phyloP scores from a whole-genome alignment of 371 early-diverging fungal species.

The Rhizopus microsporus region DNA sequence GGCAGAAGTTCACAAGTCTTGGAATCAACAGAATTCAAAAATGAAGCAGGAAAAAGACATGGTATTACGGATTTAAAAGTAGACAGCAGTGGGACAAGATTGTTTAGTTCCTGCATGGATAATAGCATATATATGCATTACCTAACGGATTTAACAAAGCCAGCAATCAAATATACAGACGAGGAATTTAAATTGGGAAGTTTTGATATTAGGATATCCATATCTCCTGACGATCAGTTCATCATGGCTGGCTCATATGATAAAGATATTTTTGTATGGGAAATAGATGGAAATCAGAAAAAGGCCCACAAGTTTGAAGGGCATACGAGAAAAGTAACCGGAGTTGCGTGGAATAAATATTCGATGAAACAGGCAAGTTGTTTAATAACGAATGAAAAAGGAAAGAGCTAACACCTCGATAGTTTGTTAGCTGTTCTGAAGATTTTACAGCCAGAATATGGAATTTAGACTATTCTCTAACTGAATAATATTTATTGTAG shows the following conservation, averaged over 20 bases:
- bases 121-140: slow-evolving; percentile 44
- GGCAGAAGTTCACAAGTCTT: slow-evolving; percentile 24
- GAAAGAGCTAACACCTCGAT: not conserved
- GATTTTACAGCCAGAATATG: slow-evolving; percentile 43
- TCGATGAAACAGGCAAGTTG: slow-evolving; percentile 21
- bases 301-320: slow-evolving; percentile 27
- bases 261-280: slow-evolving; percentile 35
- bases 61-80: slow-evolving; percentile 44
- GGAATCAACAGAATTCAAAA: slow-evolving; percentile 24
- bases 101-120: slow-evolving; percentile 44
- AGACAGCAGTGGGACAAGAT: slow-evolving; percentile 35
- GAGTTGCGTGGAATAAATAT: slow-evolving; percentile 37
- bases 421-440: slow-evolving; percentile 48
- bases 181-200: slow-evolving; percentile 22
- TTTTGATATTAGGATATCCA: slow-evolving; percentile 34
- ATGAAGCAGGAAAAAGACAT: slow-evolving; percentile 14
- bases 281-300: slow-evolving; percentile 25
- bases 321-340: slow-evolving; percentile 33
- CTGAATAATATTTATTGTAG: too few relatives aligned
- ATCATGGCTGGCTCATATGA: slow-evolving; percentile 37
- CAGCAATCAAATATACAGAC: slow-evolving; percentile 28
- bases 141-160: slow-evolving; percentile 27
- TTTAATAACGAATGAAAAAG: not conserved
- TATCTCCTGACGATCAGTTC: slow-evolving; percentile 43
- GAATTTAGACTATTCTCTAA: slow-evolving; percentile 15